Conservation (phyloP, 2,329 filamentous ascomycete genomes). For the Hymenoscyphus occultus region DNA sequence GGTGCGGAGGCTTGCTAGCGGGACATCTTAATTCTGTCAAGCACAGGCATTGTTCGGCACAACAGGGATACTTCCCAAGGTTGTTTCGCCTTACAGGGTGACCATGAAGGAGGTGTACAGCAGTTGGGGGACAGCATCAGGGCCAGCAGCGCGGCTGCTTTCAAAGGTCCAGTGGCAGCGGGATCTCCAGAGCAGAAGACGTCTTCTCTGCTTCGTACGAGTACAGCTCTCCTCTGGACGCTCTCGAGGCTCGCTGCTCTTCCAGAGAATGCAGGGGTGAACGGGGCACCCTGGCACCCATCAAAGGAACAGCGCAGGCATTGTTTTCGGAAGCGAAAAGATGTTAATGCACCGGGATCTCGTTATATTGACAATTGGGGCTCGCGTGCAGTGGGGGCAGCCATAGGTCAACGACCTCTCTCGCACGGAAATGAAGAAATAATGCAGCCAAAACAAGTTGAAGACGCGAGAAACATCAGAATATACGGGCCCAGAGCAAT, state of each 20-base stretch:
- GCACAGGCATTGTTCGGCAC: slow-evolving; percentile 15
- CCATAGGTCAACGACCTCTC: slow-evolving; percentile 9
- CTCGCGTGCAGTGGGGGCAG: not conserved
- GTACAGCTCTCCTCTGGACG: not conserved
- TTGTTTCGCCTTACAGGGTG: slow-evolving; percentile 2
- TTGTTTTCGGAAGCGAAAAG: slow-evolving; percentile 16
- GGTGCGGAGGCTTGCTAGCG: not conserved
- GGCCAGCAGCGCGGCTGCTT: not conserved
- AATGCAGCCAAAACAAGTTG: slow-evolving; percentile 15
- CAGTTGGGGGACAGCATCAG: not conserved
- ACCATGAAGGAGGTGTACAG: not conserved
- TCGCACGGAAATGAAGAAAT: slow-evolving; percentile 18
- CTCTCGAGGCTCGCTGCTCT: slow-evolving; percentile 1
- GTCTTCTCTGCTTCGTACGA: not conserved
- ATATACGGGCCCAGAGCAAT: not conserved
- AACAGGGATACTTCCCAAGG: slow-evolving; percentile 5
- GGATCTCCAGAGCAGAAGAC: slow-evolving; percentile 2
- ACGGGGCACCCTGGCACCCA: not conserved
- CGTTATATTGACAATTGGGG: slow-evolving; percentile 15
- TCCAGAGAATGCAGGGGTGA: not conserved
- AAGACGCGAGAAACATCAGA: slow-evolving; percentile 3
- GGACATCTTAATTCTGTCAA: slow-evolving; percentile 1
- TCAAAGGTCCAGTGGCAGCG: not conserved
- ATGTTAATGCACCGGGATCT: slow-evolving; percentile 18
- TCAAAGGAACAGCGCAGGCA: slow-evolving; percentile 15